Evolutionary conservation across 805 yeast genomes (phyloP).

Genomic region (Candida parachauliodes): DNA sequence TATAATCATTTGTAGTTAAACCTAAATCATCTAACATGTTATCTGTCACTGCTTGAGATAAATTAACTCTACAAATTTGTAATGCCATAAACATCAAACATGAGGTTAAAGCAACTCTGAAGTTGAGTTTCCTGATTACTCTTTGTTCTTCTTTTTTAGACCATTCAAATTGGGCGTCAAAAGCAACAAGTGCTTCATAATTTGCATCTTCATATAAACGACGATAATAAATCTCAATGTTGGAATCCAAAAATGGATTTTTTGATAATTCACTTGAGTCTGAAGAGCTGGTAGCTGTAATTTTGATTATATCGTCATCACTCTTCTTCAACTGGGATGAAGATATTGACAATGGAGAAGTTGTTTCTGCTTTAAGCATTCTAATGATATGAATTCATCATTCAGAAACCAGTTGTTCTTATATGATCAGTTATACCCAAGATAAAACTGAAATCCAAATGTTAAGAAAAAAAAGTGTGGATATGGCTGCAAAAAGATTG

Average conservation of each 20-base stretch:
- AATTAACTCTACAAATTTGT: constrained; percentile 56
- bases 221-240: constrained; percentile 10
- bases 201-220: constrained; percentile 24
- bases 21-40: constrained; percentile 49
- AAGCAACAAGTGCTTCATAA: constrained; percentile 52
- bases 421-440: too few relatives aligned
- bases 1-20: constrained; percentile 55
- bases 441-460: too few relatives aligned
- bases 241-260: constrained; percentile 11
- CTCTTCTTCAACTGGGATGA: neutral
- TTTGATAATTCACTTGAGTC: neutral
- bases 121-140: constrained; percentile 50
- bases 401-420: too few relatives aligned
- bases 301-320: neutral
- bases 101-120: constrained; percentile 54
- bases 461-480: too few relatives aligned
- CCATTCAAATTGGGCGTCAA: constrained; percentile 62
- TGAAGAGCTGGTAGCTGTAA: neutral
- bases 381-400: too few relatives aligned
- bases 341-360: too few relatives aligned
- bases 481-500: too few relatives aligned
- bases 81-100: constrained; percentile 57
- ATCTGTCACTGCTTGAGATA: constrained; percentile 57
- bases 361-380: too few relatives aligned
- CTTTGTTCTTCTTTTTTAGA: constrained; percentile 46